These are phyloP conservation scores for Pseudogymnoascus sp. DNA, from an alignment of 2,329 filamentous ascomycete species.

Conservation along the genomic window DNA sequence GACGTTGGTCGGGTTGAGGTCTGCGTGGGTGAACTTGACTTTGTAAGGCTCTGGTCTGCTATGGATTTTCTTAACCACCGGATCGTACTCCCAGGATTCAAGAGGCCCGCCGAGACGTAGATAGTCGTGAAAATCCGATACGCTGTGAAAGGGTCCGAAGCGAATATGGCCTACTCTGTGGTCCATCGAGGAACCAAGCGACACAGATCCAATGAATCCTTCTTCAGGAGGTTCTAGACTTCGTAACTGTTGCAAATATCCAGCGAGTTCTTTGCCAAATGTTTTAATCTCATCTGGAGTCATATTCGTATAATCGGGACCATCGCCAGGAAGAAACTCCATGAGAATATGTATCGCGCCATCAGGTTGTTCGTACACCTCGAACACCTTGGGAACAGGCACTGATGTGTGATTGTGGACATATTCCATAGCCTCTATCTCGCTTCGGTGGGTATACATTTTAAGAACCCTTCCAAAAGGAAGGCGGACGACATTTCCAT, in stretches of 20 bases:
- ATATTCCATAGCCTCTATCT: not conserved
- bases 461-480: not conserved
- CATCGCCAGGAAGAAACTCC: not conserved
- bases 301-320: not conserved
- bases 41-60: no score
- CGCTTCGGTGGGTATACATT: not conserved
- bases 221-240: not conserved
- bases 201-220: not conserved
- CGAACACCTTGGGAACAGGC: not conserved
- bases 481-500: not conserved
- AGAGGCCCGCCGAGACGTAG: no score
- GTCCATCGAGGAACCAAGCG: no score
- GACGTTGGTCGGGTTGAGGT: conserved; percentile 12
- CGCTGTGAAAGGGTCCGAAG: no score
- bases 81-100: no score
- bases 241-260: not conserved
- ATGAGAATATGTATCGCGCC: not conserved
- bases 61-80: no score
- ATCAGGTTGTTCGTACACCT: not conserved
- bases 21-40: conserved; percentile 26
- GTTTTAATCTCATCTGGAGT: not conserved
- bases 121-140: no score
- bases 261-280: not conserved
- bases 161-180: no score
- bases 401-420: not conserved